Percentiles rank a stretch among this genome's conserved stretches.
These are phyloP conservation scores for Malus hybrid DNA, from an alignment of 331 rosid genomes.

Conservation along the genomic window DNA sequence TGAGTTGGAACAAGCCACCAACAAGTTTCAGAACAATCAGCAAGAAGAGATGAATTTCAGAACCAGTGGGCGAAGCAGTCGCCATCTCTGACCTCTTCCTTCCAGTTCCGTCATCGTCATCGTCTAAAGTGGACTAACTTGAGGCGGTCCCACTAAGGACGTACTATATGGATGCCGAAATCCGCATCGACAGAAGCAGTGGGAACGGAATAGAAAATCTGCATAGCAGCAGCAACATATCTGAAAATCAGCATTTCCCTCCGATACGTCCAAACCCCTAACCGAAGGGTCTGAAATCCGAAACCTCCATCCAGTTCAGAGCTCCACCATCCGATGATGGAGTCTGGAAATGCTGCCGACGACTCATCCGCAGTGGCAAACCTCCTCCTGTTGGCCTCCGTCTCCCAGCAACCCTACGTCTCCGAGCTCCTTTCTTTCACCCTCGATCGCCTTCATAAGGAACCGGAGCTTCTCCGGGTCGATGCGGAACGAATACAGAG, in stretches of 20 bases:
- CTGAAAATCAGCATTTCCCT: conserved; percentile 14
- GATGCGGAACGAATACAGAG: conserved; percentile 96
- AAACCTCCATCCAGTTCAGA: conserved; percentile 13
- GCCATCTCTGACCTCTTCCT: too few relatives aligned
- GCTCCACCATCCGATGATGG: conserved; percentile 54
- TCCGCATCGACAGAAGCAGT: conserved; percentile 12
- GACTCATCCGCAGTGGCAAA: conserved; percentile 28
- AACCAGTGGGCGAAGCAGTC: too few relatives aligned
- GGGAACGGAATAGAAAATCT: neutral
- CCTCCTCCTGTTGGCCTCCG: conserved; percentile 77
- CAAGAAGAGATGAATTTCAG: conserved; percentile 45
- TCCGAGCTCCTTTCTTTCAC: conserved; percentile 96
- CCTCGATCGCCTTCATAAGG: conserved; percentile 96
- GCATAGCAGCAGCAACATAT: conserved; percentile 30
- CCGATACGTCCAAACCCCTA: neutral
- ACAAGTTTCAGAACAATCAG: conserved; percentile 73
- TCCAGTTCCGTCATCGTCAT: conserved; percentile 16
- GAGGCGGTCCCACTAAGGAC: conserved; percentile 43
- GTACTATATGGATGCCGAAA: conserved; percentile 82
- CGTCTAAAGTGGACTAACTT: conserved; percentile 43
- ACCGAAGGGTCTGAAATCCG: conserved; percentile 8
- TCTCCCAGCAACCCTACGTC: conserved; percentile 88
- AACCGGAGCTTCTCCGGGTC: conserved; percentile 95
- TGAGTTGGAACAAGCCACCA: conserved; percentile 72
- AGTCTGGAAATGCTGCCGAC: conserved; percentile 41